Base-by-base conservation (phyloP, 2,329 filamentous ascomycete species). In the Alternaria ethzedia region DNA sequence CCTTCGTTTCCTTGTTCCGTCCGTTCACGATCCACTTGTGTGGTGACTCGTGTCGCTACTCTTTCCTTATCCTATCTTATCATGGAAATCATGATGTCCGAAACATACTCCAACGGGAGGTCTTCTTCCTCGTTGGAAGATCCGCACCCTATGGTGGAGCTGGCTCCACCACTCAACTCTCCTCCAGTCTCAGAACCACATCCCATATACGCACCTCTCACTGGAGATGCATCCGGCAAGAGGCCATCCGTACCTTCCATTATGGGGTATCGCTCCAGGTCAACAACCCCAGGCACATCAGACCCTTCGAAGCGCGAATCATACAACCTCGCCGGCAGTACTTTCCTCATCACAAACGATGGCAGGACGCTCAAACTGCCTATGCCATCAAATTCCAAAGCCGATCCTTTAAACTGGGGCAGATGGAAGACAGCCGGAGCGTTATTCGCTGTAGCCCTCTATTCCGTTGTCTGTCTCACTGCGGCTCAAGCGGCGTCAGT, bases 361-460 rank as follows among this genome's bases (percentile, higher is more conserved):
- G 74, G 74, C 6, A 65, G 56, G 15, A 74, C 65, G 1, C 57
- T 76, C 13, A 71, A 69, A 12, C 63, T 76, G 0, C 74, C 74
- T 9, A 59, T 73, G 21, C 70, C 74, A 8, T 76, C 74, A 3
- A 59, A 72, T 9, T 75, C 72, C 46, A 57, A 64, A 9, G 56
- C 54, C 2, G 74, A 76, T 36, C 74, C 74, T 17, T 54, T 76
- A 36, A 70, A 70, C 30, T 76, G 74, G 74, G 57, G 68, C 12
- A 12, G 11, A 10, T 68, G 65, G 69, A 74, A 75, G 61, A 69
- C 57, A 26, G 55, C 59, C 6, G 69, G 69, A 7, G 73, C 69
- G 2, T 56, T 74, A 4, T 47, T 71, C 8, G 61, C 74, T 1
- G 23, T 75, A 6, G 60, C 64, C 2, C 68, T 62, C 23, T 70